Evolutionary conservation across 805 yeast species (phyloP).

Genomic region (Priceomyces castillae): DNA sequence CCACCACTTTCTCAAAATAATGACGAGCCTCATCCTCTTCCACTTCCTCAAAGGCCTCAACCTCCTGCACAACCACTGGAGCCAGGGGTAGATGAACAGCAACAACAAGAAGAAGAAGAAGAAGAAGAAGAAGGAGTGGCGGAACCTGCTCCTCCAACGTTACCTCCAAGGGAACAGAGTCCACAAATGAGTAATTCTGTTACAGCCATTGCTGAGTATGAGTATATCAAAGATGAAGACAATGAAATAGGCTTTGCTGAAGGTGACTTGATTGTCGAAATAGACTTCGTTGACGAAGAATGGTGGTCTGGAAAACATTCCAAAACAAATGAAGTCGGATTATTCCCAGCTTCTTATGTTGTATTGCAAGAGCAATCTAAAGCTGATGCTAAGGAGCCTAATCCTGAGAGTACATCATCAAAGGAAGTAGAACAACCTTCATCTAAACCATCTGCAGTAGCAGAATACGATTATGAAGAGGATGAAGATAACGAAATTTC

Average conservation of each 20-base stretch:
- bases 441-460: conserved; percentile 47
- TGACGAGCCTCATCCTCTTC: conserved; percentile 9
- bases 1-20: conserved; percentile 4
- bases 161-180: conserved; percentile 7
- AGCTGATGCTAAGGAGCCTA: conserved; percentile 12
- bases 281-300: conserved; percentile 69
- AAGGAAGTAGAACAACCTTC: conserved; percentile 17
- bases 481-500: conserved; percentile 88
- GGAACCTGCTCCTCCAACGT: background rate
- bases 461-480: conserved; percentile 81
- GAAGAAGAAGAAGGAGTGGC: conserved; percentile 10
- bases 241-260: conserved; percentile 67
- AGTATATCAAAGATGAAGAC: conserved; percentile 71
- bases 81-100: conserved; percentile 13
- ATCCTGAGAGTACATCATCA: conserved; percentile 9
- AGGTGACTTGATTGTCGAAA: conserved; percentile 63
- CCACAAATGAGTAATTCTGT: conserved; percentile 4
- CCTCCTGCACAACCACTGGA: conserved; percentile 22
- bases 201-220: conserved; percentile 79
- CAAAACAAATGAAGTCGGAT: conserved; percentile 47
- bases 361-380: conserved; percentile 25
- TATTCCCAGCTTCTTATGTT: conserved; percentile 59
- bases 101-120: conserved; percentile 9
- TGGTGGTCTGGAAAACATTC: conserved; percentile 58
- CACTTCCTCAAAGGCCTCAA: conserved; percentile 19